phyloP scores from a whole-genome alignment of 345 rosid species.

The Sonneratia alba region DNA sequence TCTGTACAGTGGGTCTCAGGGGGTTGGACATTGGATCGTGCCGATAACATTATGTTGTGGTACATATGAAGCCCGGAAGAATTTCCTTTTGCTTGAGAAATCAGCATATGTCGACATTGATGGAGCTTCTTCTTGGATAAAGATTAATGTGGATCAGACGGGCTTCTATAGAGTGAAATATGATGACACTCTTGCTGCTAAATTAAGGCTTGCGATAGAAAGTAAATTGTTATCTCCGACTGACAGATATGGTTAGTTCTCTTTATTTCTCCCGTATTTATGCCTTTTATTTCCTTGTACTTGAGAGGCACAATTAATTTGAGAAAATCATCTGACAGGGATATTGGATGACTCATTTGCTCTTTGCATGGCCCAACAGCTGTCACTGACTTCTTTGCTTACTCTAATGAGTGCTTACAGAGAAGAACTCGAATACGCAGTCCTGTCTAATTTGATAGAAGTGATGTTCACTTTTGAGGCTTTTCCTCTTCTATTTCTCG shows the following conservation, averaged over 20 bases:
- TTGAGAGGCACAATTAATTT: constrained; percentile 10
- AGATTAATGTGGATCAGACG: constrained; percentile 71
- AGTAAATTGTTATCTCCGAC: constrained; percentile 45
- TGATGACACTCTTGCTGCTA: constrained; percentile 68
- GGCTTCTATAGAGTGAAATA: constrained; percentile 95
- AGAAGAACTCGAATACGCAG: constrained; percentile 73
- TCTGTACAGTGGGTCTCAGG: constrained; percentile 64
- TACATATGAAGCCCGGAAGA: constrained; percentile 58
- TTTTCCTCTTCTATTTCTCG: constrained; percentile 4
- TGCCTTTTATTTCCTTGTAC: constrained; percentile 7
- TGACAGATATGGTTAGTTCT: constrained; percentile 67
- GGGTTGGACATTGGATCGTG: constrained; percentile 95
- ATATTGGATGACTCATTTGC: constrained; percentile 87
- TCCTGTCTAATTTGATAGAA: constrained; percentile 64
- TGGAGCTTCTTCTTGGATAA: constrained; percentile 45
- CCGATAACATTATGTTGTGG: constrained; percentile 77
- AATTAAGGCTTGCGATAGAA: constrained; percentile 65
- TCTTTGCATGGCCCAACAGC: constrained; percentile 87
- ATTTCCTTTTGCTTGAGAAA: constrained; percentile 59
- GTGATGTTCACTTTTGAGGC: constrained; percentile 29
- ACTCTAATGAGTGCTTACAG: constrained; percentile 66
- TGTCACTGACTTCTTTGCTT: constrained; percentile 66
- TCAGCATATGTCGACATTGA: constrained; percentile 36
- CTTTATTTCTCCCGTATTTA: constrained; percentile 1
- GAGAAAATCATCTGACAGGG: constrained; percentile 33